Conservation (phyloP, 306 rosid genomes). For the Quillaja saponaria region DNA sequence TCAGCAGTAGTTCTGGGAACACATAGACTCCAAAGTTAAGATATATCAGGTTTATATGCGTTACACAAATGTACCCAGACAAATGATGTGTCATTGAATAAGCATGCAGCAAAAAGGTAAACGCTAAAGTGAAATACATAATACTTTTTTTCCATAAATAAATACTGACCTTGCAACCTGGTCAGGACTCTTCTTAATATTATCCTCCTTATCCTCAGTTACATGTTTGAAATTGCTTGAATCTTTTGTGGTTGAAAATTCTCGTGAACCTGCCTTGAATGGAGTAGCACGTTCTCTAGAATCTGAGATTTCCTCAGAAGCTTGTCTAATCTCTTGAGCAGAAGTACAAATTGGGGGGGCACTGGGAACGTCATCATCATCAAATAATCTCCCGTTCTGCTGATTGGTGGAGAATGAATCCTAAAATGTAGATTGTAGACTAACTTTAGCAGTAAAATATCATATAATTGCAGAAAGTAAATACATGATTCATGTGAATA, state of each 20-base stretch:
- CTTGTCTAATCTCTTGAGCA: conserved; percentile 58
- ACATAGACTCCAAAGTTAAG: conserved; percentile 20
- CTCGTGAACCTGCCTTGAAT: conserved; percentile 33
- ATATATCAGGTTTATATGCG: neutral
- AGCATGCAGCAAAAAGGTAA: neutral
- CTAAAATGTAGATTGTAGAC: conserved; percentile 29
- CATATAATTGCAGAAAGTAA: neutral
- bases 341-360: conserved; percentile 82
- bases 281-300: conserved; percentile 36
- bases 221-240: conserved; percentile 25
- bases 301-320: conserved; percentile 40
- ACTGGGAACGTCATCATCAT: conserved; percentile 78
- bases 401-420: conserved; percentile 38
- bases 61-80: conserved; percentile 8
- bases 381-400: conserved; percentile 56
- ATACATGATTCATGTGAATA: neutral
- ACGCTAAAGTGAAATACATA: conserved; percentile 2
- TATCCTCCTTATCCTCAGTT: conserved; percentile 37
- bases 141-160: conserved; percentile 16
- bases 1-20: conserved; percentile 57
- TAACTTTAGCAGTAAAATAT: conserved; percentile 23
- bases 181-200: conserved; percentile 40
- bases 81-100: neutral
- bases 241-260: conserved; percentile 9
- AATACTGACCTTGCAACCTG: conserved; percentile 64